A percentile compares a stretch with the other conserved stretches of the same genome.
Conservation (phyloP, 1,284 basidiomycete genomes). For the Cryptococcus sp. region DNA sequence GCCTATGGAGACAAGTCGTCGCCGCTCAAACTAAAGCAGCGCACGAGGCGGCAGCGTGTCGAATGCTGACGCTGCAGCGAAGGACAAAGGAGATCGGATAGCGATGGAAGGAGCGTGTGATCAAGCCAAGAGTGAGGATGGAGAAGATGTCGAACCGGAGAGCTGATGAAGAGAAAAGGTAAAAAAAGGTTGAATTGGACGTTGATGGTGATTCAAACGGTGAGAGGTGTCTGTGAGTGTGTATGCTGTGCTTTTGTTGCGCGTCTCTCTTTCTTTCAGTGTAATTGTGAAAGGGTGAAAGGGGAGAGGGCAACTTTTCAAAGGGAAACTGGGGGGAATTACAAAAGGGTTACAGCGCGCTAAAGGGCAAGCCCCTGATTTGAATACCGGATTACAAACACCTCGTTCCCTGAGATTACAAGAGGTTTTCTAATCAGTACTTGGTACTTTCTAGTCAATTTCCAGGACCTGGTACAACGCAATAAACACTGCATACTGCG, state of each 20-base stretch:
- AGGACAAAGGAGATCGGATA: neutral
- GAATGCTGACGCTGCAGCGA: too few relatives aligned
- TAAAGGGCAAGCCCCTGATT: too few relatives aligned
- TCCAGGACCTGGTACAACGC: neutral
- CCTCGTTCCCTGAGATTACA: too few relatives aligned
- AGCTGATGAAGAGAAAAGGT: constrained; percentile 8
- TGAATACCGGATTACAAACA: too few relatives aligned
- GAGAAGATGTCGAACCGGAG: neutral
- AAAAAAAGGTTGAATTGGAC: constrained; percentile 7
- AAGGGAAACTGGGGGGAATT: too few relatives aligned
- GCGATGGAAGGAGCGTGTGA: constrained; percentile 2
- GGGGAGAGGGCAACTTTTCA: too few relatives aligned
- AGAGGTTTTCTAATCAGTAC: too few relatives aligned
- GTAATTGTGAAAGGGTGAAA: too few relatives aligned
- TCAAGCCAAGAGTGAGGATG: constrained; percentile 1
- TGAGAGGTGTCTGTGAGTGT: neutral
- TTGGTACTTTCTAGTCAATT: neutral
- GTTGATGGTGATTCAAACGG: neutral
- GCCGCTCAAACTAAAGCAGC: too few relatives aligned
- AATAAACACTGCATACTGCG: neutral
- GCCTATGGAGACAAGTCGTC: neutral
- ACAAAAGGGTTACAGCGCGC: too few relatives aligned
- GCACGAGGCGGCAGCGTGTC: too few relatives aligned
- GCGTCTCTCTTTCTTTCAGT: neutral
- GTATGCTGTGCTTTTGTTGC: neutral